Base-by-base conservation (phyloP, 163 green algal species). In the Scenedesmus sp. region DNA sequence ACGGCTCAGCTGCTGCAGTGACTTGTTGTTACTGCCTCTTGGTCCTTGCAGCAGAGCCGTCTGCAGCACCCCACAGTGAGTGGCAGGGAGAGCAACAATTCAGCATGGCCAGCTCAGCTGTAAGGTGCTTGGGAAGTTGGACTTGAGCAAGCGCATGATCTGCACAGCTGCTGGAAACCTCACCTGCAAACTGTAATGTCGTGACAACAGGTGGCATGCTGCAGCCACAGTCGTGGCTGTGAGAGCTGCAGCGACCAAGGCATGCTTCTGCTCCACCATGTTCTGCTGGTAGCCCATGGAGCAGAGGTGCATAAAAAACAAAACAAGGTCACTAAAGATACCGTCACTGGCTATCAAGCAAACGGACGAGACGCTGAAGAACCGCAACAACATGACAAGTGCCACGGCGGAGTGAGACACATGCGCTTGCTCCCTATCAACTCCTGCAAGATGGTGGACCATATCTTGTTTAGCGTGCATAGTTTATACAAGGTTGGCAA, bases 211-310 rank as follows among this genome's bases (percentile, higher is more conserved):
- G 23, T 79, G 70, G 70, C 70, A 79, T 79, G 70, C 70, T 79
- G 70, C 70, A 79, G 70, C 70, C 70, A 79, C 70, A 79, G 70
- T 79, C 3, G 70, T 79, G 70, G 70, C 70, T 52, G 70, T 79
- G 23, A 79, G 70, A 79, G 70, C 70, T 79, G 70, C 70, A 79
- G 70, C 70, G 70, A 79, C 70, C 23, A 79, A 6, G 23, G 70
- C 70, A 79, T 79, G 70, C 70, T 79, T 79, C 70, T 79, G 70
- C 23, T 79, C 70, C 70, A 79, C 23, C 70, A 79, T 79, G 18
- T 13, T 77, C 23, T 79, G 70, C 70, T 79, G 70, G 23, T 79
- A 52, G 23, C 70, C 1, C 70, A 79, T 79, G 70, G 70, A 52
- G 23, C 46, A 5, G 5, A 79, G 20, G 4, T 15, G 5, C 23